Base-by-base conservation (phyloP, 2,329 filamentous ascomycete species). In the Penicillium rolfsii region DNA sequence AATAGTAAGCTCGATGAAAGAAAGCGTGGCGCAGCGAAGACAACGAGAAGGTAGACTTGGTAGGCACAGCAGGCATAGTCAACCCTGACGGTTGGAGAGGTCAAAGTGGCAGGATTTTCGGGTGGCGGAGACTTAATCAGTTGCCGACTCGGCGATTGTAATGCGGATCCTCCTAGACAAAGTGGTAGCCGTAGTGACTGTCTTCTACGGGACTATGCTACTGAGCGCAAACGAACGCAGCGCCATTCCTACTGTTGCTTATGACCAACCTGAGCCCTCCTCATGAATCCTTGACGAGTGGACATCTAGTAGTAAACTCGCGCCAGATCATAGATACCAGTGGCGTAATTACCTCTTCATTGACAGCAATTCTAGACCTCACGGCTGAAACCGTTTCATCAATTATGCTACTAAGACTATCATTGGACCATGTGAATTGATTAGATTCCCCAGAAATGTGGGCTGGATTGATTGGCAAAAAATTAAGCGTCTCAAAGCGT, bases 381-480 rank as follows among this genome's bases (percentile, higher is more conserved):
- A 33, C 9, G 8, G 30, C 30, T 14, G 12, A 26, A 26, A 14
- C 11, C 3, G 36, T 7, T 45, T 5, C 22, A 3, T 24, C 7
- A 16, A 19, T 48, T 4, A 33, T 5, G n/a, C 6, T 16, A 5
- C 12, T 7, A 35, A 8, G 11, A 8, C 22, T 14, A 9, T 16
- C 11, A 50, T 35, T 50, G 30, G 48, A 50, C 48, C 14, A 22
- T 19, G 14, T 5, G 16, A 12, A 22, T 35, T 50, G 14, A 36
- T 28, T 19, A n/a, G 14, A 30, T 56, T 49, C 53, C 24, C 48
- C 30, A 30, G 11, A 9, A 3, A 4, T 11, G 28, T 7, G 48
- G 30, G n/a, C 48, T 56, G 45, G 56, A 64, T 49, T 61, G 58
- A 63, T 67, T 66, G 66, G 64, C 48, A 62, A 49, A 49, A 52